Evolutionary conservation across 2,329 filamentous ascomycete species (phyloP).

Genomic region (Aureobasidium uvarum): DNA sequence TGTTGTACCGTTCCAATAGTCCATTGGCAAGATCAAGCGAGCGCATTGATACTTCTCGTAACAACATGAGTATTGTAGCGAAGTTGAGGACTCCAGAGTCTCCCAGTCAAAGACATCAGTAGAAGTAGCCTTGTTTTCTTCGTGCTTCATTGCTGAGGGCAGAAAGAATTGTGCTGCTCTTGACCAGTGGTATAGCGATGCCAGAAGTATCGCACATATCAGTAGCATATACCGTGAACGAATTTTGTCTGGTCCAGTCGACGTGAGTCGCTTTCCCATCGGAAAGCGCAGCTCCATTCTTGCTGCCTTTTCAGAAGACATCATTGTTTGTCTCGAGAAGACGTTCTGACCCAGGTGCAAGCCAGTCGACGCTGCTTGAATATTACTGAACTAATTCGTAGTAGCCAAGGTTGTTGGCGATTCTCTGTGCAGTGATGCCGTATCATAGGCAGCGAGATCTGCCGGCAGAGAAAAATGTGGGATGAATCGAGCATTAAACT

Average conservation of each 20-base stretch:
- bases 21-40: conserved; percentile 50
- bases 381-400: no score
- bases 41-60: conserved; percentile 50
- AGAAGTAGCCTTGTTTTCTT: not conserved
- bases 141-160: not conserved
- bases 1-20: conserved; percentile 39
- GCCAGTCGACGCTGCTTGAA: not conserved
- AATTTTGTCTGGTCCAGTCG: not conserved
- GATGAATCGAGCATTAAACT: no score
- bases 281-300: not conserved
- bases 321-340: not conserved
- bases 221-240: not conserved
- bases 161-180: not conserved
- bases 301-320: not conserved
- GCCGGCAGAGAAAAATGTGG: no score
- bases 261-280: accelerated
- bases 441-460: no score
- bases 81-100: not conserved
- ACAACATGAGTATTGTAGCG: conserved; percentile 36
- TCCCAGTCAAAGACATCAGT: not conserved
- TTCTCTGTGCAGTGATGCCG: no score
- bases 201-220: not conserved
- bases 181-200: not conserved
- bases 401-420: no score
- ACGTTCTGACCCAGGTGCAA: not conserved